phyloP scores from a whole-genome alignment of 2,329 filamentous ascomycete species.

The Fusarium scirpi region DNA sequence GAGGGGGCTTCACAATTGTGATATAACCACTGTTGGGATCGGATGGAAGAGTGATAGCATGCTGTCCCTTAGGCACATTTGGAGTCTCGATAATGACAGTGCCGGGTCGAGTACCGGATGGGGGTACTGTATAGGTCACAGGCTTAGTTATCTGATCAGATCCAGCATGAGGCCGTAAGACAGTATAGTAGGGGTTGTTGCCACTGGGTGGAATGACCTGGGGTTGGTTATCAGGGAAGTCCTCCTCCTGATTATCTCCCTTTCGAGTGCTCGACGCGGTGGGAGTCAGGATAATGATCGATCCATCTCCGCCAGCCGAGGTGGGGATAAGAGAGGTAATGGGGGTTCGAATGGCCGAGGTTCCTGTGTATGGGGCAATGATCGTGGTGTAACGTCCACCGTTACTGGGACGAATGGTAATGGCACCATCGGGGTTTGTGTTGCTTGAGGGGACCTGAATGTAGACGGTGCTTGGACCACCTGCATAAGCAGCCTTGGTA shows the following conservation, averaged over 20 bases:
- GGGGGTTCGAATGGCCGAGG: slow-evolving; percentile 18
- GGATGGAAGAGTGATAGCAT: slow-evolving; percentile 26
- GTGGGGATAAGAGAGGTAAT: slow-evolving; percentile 28
- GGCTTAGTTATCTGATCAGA: slow-evolving; percentile 26
- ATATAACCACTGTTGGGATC: slow-evolving; percentile 33
- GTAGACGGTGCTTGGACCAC: slow-evolving; percentile 22
- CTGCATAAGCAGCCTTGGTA: slow-evolving; percentile 24
- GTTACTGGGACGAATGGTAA: slow-evolving; percentile 31
- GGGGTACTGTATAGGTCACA: slow-evolving; percentile 23
- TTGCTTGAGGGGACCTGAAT: slow-evolving; percentile 27
- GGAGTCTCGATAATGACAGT: slow-evolving; percentile 34
- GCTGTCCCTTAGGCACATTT: slow-evolving; percentile 15
- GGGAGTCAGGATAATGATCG: slow-evolving; percentile 37
- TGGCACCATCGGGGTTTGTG: slow-evolving; percentile 22
- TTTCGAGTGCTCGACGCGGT: slow-evolving; percentile 1
- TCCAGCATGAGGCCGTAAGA: slow-evolving; percentile 25
- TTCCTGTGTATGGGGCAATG: slow-evolving; percentile 22
- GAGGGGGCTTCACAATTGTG: slow-evolving; percentile 23
- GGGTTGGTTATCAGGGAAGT: slow-evolving; percentile 11
- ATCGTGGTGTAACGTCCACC: slow-evolving; percentile 31
- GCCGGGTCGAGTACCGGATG: slow-evolving; percentile 15
- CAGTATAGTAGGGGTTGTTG: slow-evolving; percentile 18
- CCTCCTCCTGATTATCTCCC: not conserved
- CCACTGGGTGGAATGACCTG: slow-evolving; percentile 28
- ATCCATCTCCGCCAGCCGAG: slow-evolving; percentile 24